A percentile compares a stretch with the other conserved stretches of the same genome.
Evolutionary conservation across 2,329 filamentous ascomycete species (phyloP).

Genomic region (Clarireedia hainanense): DNA sequence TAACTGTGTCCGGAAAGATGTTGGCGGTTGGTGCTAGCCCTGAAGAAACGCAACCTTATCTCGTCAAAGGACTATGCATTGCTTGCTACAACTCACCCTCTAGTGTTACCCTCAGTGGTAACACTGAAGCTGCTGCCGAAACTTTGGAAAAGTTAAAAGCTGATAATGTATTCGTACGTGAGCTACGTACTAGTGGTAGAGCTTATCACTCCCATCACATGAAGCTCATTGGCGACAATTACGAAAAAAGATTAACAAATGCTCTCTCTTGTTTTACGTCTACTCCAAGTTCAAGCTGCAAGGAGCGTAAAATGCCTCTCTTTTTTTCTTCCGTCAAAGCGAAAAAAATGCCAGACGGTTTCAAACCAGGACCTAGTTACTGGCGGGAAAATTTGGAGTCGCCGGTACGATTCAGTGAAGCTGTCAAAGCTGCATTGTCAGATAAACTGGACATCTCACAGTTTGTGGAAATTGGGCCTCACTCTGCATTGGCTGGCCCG

Average conservation of each 20-base stretch:
- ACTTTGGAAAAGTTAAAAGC: neutral
- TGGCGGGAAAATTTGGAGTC: constrained; percentile 13
- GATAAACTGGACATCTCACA: neutral
- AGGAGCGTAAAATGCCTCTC: neutral
- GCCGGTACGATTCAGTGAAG: constrained; percentile 12
- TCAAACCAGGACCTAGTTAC: constrained; percentile 3
- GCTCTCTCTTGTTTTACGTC: neutral
- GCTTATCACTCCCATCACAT: constrained; percentile 15
- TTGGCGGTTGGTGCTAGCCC: constrained; percentile 13
- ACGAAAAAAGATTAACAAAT: constrained; percentile 3
- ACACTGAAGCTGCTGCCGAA: neutral
- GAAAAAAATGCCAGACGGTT: neutral
- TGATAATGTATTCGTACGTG: constrained; percentile 16
- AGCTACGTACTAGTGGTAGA: constrained; percentile 6
- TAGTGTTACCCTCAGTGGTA: constrained; percentile 21
- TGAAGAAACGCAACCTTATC: neutral
- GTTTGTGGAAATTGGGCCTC: constrained; percentile 15
- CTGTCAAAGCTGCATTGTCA: neutral
- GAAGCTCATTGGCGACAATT: constrained; percentile 1
- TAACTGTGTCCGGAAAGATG: constrained; percentile 8
- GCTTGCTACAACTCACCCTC: constrained; percentile 25
- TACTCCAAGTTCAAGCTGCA: neutral
- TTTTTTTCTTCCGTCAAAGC: constrained; percentile 2
- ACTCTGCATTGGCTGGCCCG: constrained; percentile 11
- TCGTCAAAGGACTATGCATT: neutral